phyloP scores from a whole-genome alignment of 805 yeast genomes.

The Zygoascus flipseniorum region DNA sequence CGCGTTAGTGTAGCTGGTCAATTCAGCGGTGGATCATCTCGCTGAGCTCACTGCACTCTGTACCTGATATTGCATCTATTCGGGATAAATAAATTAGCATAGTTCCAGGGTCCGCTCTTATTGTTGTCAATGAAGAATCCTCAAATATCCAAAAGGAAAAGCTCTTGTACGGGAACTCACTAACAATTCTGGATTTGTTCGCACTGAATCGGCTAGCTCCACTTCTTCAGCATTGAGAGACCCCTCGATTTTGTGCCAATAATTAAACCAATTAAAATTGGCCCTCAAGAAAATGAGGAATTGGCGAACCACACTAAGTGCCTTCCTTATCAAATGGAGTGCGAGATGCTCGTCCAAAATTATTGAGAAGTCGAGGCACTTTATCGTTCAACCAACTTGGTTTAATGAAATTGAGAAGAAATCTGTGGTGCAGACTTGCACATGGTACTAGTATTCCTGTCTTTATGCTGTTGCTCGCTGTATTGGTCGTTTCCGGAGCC shows the following conservation, averaged over 20 bases:
- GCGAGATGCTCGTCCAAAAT: slow-evolving; percentile 1
- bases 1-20: not conserved
- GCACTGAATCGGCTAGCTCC: too few relatives aligned
- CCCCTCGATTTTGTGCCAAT: too few relatives aligned
- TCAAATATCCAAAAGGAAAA: too few relatives aligned
- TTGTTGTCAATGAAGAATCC: slow-evolving; percentile 1
- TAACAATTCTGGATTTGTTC: too few relatives aligned
- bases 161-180: too few relatives aligned
- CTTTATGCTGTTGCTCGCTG: not conserved
- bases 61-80: not conserved
- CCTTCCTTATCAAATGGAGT: slow-evolving; percentile 2
- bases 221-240: too few relatives aligned
- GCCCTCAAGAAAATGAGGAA: not conserved
- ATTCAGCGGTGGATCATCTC: not conserved
- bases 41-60: not conserved
- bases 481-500: not conserved
- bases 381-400: slow-evolving; percentile 1
- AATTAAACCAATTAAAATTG: too few relatives aligned
- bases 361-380: slow-evolving; percentile 2
- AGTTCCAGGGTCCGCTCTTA: not conserved
- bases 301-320: not conserved
- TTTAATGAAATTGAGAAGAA: not conserved
- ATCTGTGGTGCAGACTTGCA: not conserved
- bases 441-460: not conserved
- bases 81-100: not conserved